A percentile compares a stretch with the other conserved stretches of the same genome.
These are phyloP conservation scores for Pouteria campechiana DNA, from an alignment of 179 eudicot species.

Conservation along the genomic window DNA sequence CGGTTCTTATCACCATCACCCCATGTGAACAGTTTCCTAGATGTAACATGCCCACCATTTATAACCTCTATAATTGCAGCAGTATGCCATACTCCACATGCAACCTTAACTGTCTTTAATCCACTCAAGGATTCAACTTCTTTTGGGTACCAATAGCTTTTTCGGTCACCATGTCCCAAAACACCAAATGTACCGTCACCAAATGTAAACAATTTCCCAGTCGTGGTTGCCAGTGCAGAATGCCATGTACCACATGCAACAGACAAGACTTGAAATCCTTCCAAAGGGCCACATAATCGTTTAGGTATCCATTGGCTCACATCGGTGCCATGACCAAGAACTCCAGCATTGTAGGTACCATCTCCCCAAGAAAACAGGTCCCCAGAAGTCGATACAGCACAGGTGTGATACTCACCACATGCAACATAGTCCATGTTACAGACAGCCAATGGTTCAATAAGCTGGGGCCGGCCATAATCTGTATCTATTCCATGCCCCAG, in stretches of 20 bases:
- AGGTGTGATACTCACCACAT: slow-evolving; percentile 80
- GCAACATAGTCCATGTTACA: slow-evolving; percentile 68
- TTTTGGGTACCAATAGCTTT: slow-evolving; percentile 46
- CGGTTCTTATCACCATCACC: slow-evolving; percentile 83
- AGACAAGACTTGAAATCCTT: slow-evolving; percentile 62
- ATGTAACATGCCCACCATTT: slow-evolving; percentile 19
- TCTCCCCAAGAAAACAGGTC: slow-evolving; percentile 87
- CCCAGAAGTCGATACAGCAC: slow-evolving; percentile 69
- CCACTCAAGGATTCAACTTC: slow-evolving; percentile 54
- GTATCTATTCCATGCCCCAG: slow-evolving; percentile 83
- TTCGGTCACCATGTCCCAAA: slow-evolving; percentile 72
- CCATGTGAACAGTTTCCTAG: slow-evolving; percentile 78
- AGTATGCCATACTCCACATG: slow-evolving; percentile 92
- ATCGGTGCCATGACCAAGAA: slow-evolving; percentile 83
- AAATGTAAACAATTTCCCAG: slow-evolving; percentile 64
- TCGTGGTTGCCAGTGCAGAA: slow-evolving; percentile 49
- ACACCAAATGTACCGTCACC: slow-evolving; percentile 85
- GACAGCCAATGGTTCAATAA: slow-evolving; percentile 62
- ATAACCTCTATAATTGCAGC: slow-evolving; percentile 74
- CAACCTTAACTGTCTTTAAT: slow-evolving; percentile 56
- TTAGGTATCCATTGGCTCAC: slow-evolving; percentile 89
- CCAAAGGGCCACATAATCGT: slow-evolving; percentile 58
- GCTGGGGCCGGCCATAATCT: slow-evolving; percentile 52
- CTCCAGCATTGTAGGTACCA: slow-evolving; percentile 65
- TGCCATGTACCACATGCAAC: slow-evolving; percentile 89